These are phyloP conservation scores for Coemansia sp. DNA, from an alignment of 192 early-diverging fungal genomes.

Conservation along the genomic window DNA sequence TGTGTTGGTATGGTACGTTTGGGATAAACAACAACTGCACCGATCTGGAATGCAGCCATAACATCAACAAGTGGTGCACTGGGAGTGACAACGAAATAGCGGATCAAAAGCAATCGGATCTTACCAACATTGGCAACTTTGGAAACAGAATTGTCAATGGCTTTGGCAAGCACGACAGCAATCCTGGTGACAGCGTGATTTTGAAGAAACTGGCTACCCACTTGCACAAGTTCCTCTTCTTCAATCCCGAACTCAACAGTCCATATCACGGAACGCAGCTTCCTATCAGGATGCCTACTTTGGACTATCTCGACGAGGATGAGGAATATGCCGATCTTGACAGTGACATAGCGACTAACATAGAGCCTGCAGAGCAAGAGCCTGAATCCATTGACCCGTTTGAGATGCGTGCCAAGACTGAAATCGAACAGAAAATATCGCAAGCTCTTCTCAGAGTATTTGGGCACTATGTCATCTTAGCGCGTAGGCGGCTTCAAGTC, in stretches of 20 bases:
- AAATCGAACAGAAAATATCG: not conserved
- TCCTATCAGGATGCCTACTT: no score
- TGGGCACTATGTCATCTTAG: not conserved
- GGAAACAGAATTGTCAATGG: no score
- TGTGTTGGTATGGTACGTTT: slow-evolving; percentile 19
- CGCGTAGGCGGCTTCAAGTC: not conserved
- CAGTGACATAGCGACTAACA: not conserved
- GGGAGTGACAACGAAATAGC: not conserved
- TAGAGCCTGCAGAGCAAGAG: not conserved
- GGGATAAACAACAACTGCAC: slow-evolving; percentile 8
- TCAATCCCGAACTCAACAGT: not conserved
- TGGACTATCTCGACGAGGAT: no score
- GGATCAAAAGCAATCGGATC: not conserved
- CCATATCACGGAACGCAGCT: no score
- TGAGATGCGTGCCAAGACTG: not conserved
- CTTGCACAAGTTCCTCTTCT: not conserved
- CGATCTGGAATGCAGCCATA: not conserved
- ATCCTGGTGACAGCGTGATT: not conserved
- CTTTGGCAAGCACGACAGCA: no score
- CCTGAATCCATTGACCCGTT: not conserved
- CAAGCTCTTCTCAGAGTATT: not conserved
- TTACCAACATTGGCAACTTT: no score
- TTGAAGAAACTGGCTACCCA: not conserved
- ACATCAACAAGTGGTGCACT: not conserved
- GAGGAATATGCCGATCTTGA: not conserved